Evolutionary conservation across 257 asterid genomes (phyloP).

Genomic region (Jacaranda mimosifolia): DNA sequence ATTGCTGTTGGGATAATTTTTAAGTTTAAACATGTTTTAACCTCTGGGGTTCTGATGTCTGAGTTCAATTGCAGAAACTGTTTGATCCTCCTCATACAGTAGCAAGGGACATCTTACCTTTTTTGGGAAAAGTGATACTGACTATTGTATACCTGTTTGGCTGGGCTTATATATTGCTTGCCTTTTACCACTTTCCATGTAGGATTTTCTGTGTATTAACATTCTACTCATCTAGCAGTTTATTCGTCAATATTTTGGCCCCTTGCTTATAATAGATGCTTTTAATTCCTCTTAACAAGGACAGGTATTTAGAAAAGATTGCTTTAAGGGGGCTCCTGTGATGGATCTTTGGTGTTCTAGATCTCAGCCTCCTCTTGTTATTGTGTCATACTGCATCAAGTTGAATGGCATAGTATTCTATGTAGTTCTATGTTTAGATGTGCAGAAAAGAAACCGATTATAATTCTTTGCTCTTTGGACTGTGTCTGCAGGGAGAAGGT

Average conservation of each 20-base stretch:
- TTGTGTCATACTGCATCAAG: slow-evolving; percentile 18
- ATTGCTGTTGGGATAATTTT: not conserved
- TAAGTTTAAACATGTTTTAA: slow-evolving; percentile 6
- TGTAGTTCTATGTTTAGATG: slow-evolving; percentile 12
- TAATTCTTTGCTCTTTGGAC: slow-evolving; percentile 26
- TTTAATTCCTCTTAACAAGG: slow-evolving; percentile 6
- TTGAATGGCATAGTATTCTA: slow-evolving; percentile 9
- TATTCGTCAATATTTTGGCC: not conserved
- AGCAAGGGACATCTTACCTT: not conserved
- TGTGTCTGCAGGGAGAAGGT: slow-evolving; percentile 79
- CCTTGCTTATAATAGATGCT: not conserved
- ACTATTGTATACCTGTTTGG: not conserved
- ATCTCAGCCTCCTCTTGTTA: not conserved
- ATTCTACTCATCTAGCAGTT: not conserved
- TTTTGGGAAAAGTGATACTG: not conserved
- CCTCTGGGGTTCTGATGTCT: slow-evolving; percentile 13
- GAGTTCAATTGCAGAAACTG: not conserved
- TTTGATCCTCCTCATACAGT: slow-evolving; percentile 17
- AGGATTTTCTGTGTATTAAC: not conserved
- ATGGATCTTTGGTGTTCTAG: slow-evolving; percentile 1
- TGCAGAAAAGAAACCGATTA: slow-evolving; percentile 29
- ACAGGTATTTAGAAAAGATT: not conserved
- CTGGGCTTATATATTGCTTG: not conserved
- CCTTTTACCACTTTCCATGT: slow-evolving; percentile 1
- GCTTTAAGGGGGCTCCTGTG: not conserved